Conservation (phyloP, 164 flowering plant genomes). For the Umbilicus rupestris region DNA sequence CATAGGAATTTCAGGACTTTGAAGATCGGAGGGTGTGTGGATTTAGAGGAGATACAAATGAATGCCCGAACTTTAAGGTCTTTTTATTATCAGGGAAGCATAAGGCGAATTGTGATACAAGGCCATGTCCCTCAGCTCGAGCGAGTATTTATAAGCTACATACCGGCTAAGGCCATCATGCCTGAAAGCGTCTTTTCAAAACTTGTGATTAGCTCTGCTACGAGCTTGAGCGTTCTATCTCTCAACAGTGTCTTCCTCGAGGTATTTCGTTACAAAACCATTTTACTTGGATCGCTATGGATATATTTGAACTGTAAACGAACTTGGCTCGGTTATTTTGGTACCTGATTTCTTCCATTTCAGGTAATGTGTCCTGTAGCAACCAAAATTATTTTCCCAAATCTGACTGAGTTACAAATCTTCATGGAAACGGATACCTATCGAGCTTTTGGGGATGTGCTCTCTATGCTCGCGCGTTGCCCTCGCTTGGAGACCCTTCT, state of each 20-base stretch:
- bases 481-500: not conserved
- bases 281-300: not conserved
- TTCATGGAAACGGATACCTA: not conserved
- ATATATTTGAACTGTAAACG: not conserved
- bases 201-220: not conserved
- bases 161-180: not conserved
- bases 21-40: not conserved
- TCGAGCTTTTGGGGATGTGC: not conserved
- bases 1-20: not conserved
- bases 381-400: not conserved
- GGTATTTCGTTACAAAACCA: not conserved
- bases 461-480: not conserved
- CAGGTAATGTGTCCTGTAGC: not conserved
- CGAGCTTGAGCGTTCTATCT: not conserved
- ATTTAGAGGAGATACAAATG: constrained; percentile 1
- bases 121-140: not conserved
- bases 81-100: not conserved
- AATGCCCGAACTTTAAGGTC: not conserved
- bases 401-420: not conserved
- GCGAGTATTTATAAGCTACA: not conserved
- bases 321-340: not conserved
- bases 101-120: not conserved
- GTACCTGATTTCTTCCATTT: not conserved
- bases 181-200: not conserved
- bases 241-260: not conserved